Evolutionary conservation across 805 yeast species (phyloP).

Genomic region (Candida ipomoeae): DNA sequence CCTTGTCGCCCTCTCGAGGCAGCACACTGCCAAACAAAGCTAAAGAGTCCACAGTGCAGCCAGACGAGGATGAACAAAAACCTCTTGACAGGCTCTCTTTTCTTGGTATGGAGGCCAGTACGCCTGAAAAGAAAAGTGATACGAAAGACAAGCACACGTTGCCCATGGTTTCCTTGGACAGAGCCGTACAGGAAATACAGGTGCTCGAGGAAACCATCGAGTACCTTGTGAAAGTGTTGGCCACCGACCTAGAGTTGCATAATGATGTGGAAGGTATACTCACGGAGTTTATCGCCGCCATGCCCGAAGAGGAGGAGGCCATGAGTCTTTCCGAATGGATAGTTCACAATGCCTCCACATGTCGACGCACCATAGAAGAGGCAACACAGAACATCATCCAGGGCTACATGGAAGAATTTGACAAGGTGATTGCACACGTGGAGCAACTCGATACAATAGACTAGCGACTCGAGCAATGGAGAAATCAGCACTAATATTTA

Average conservation of each 20-base stretch:
- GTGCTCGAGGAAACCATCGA: constrained; percentile 33
- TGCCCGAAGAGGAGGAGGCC: constrained; percentile 65
- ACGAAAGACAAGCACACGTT: not conserved
- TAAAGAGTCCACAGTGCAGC: not conserved
- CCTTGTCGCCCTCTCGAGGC: not conserved
- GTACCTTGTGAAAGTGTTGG: constrained; percentile 30
- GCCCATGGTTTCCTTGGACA: constrained; percentile 1
- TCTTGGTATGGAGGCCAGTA: constrained; percentile 12
- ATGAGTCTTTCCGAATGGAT: constrained; percentile 76
- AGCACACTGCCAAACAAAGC: not conserved
- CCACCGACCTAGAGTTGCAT: constrained; percentile 40
- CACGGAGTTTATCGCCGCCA: constrained; percentile 57
- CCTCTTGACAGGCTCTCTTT: constrained; percentile 6
- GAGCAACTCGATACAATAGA: constrained; percentile 24
- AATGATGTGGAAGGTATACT: constrained; percentile 66
- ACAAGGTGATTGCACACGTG: constrained; percentile 44
- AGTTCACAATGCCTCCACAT: constrained; percentile 48
- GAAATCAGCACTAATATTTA: too few species aligned
- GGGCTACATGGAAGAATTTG: constrained; percentile 46
- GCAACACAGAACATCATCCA: constrained; percentile 46
- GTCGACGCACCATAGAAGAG: constrained; percentile 44
- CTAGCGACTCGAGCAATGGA: constrained; percentile 1
- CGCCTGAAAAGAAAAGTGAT: constrained; percentile 8
- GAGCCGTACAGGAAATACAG: constrained; percentile 9
- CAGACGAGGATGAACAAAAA: not conserved